Evolutionary conservation across 257 asterid genomes (phyloP).

Genomic region (Fraxinus quadrangulata): DNA sequence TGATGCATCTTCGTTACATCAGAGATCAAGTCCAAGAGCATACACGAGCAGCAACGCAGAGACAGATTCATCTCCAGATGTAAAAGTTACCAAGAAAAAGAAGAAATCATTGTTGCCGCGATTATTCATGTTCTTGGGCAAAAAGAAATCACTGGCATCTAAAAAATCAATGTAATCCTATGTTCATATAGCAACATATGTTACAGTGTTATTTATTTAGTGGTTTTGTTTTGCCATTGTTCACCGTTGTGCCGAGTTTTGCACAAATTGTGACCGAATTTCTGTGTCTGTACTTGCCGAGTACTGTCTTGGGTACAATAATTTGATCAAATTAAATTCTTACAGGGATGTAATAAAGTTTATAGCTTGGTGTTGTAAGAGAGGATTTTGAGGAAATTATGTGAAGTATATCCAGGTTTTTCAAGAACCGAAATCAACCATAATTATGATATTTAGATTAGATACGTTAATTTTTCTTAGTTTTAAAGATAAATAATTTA

Average conservation of each 20-base stretch:
- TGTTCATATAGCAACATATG: not conserved
- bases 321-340: not conserved
- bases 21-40: constrained; percentile 48
- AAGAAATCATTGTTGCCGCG: constrained; percentile 51
- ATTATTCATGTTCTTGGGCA: constrained; percentile 47
- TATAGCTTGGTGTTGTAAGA: not conserved
- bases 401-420: not conserved
- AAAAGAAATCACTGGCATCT: constrained; percentile 38
- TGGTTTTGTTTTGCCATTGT: not conserved
- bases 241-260: not conserved
- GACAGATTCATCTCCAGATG: constrained; percentile 52
- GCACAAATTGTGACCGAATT: too few relatives aligned
- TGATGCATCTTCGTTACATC: constrained; percentile 29
- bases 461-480: too few relatives aligned
- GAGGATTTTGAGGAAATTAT: not conserved
- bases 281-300: not conserved
- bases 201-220: not conserved
- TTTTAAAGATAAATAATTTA: too few relatives aligned
- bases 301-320: not conserved
- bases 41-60: constrained; percentile 48
- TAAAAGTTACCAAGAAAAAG: constrained; percentile 54
- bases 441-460: too few relatives aligned
- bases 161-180: constrained; percentile 26
- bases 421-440: too few relatives aligned
- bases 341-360: not conserved